phyloP scores from a whole-genome alignment of 768 basidiomycete species.

The Chalciporus piperatus region DNA sequence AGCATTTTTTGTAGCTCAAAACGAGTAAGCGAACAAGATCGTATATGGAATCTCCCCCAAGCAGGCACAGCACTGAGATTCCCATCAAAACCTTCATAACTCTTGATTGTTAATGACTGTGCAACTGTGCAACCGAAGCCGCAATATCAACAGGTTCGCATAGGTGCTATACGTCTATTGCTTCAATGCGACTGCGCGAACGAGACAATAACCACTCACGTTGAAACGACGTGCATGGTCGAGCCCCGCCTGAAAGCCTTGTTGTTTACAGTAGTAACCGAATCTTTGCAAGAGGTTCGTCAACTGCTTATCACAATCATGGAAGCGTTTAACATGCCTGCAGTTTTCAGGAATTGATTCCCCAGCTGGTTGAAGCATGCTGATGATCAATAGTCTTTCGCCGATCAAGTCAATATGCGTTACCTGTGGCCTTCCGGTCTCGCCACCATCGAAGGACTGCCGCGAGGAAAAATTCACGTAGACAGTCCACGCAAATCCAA shows the following conservation, averaged over 20 bases:
- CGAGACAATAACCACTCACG: neutral
- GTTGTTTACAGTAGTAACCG: conserved; percentile 13
- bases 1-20: too few species aligned
- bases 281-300: neutral
- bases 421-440: conserved; percentile 8
- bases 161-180: neutral
- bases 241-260: conserved; percentile 8
- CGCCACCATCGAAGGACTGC: conserved; percentile 13
- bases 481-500: conserved; percentile 8
- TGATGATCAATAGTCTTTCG: too few species aligned
- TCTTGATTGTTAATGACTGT: neutral
- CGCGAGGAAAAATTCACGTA: conserved; percentile 3
- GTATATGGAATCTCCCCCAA: too few species aligned
- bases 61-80: too few species aligned
- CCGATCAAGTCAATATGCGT: neutral
- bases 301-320: too few species aligned
- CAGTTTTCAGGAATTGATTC: conserved; percentile 2
- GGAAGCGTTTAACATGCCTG: neutral
- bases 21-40: too few species aligned
- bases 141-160: conserved; percentile 7
- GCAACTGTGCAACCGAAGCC: neutral
- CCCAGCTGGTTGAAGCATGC: neutral
- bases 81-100: too few species aligned
- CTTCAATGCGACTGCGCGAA: neutral
- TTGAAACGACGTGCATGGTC: conserved; percentile 13